phyloP scores from a whole-genome alignment of 192 early-diverging fungal genomes.

The Chytriomyces sp. region DNA sequence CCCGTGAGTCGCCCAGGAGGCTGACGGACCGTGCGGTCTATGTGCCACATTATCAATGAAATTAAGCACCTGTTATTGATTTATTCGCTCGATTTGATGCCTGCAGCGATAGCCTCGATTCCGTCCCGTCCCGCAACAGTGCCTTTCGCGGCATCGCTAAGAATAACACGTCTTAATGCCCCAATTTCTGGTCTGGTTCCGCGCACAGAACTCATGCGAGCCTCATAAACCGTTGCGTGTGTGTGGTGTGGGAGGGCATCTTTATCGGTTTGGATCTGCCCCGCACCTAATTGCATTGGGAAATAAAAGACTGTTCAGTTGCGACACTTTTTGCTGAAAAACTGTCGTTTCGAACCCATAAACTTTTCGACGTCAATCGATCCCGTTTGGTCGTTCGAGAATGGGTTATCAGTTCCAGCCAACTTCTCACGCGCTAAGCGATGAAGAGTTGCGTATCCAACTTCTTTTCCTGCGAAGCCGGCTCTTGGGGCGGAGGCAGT shows the following conservation, averaged over 20 bases:
- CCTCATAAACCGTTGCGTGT: conserved; percentile 1
- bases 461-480: background rate
- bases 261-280: background rate
- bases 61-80: too few species aligned
- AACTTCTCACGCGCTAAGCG: background rate
- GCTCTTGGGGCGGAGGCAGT: too few species aligned
- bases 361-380: background rate
- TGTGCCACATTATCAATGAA: too few species aligned
- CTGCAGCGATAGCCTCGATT: background rate
- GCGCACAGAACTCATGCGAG: background rate
- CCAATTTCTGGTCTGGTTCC: conserved; percentile 11
- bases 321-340: background rate
- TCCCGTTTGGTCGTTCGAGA: background rate
- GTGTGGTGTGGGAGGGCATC: conserved; percentile 1
- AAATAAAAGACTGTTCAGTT: too few species aligned
- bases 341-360: background rate
- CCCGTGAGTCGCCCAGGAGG: too few species aligned
- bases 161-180: conserved; percentile 14
- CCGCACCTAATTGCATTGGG: background rate
- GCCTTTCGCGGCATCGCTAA: conserved; percentile 1
- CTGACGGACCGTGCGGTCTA: too few species aligned
- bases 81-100: too few species aligned
- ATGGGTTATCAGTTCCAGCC: background rate
- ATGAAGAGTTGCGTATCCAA: background rate
- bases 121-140: conserved; percentile 13